Percentiles rank a stretch among this genome's conserved stretches.
These are phyloP conservation scores for Elsinoe australis DNA, from an alignment of 2,329 filamentous ascomycete species.

Conservation along the genomic window DNA sequence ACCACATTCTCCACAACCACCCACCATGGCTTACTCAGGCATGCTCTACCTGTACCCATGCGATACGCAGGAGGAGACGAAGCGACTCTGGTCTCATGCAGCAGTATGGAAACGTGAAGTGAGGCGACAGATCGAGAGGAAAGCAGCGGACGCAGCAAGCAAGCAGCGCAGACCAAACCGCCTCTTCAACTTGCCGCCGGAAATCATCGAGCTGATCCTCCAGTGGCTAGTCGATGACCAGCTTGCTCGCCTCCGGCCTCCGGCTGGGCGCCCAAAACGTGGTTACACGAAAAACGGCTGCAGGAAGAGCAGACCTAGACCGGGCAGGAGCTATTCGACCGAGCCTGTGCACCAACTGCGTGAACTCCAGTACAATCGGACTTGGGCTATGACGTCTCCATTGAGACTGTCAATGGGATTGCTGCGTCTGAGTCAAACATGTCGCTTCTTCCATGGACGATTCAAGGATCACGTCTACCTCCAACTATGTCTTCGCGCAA, in stretches of 20 bases:
- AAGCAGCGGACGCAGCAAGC: not conserved
- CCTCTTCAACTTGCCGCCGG: not conserved
- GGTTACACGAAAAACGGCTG: too few species aligned
- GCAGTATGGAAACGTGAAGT: too few species aligned
- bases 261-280: too few species aligned
- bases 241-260: not conserved
- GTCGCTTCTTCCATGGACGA: not conserved
- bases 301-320: too few species aligned
- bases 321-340: too few species aligned
- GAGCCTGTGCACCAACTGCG: not conserved
- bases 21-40: too few species aligned
- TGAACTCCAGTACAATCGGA: constrained; percentile 1
- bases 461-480: not conserved
- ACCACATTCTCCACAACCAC: not conserved
- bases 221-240: not conserved
- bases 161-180: not conserved
- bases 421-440: not conserved
- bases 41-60: too few species aligned
- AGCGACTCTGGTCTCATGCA: too few species aligned
- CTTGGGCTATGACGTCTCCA: not conserved
- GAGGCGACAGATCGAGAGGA: too few species aligned
- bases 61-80: too few species aligned
- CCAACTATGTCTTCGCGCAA: not conserved
- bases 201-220: not conserved
- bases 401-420: not conserved